Conservation (phyloP, 306 rosid genomes). For the Pyrus bretschneideri region DNA sequence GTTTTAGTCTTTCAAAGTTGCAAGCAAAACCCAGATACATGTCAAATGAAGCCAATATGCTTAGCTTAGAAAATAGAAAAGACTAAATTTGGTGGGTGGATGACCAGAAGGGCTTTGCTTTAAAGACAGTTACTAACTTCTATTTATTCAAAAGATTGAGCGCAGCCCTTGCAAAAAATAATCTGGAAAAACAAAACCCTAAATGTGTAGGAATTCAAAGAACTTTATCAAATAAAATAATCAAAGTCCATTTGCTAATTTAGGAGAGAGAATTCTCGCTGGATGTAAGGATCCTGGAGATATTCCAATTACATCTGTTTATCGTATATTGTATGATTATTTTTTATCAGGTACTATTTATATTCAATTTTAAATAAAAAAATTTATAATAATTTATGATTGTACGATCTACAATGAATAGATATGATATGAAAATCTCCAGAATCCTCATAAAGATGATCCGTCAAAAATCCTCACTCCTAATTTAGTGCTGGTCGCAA, state of each 20-base stretch:
- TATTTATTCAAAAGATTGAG: neutral
- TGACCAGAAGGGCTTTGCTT: constrained; percentile 15
- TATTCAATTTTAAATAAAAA: too few species aligned
- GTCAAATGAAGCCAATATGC: neutral
- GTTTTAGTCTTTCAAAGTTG: constrained; percentile 10
- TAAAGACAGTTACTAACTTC: constrained; percentile 6
- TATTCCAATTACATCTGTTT: fast-evolving
- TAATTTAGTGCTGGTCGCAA: constrained; percentile 1
- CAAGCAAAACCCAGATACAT: constrained; percentile 16
- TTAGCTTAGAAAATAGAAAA: constrained; percentile 18
- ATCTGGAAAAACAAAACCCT: constrained; percentile 24
- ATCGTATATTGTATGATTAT: too few species aligned
- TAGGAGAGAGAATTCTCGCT: neutral
- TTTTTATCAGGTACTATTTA: too few species aligned
- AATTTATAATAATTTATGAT: too few species aligned
- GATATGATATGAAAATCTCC: too few species aligned
- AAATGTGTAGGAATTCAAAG: constrained; percentile 9
- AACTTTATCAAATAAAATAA: neutral
- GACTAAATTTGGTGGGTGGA: constrained; percentile 24
- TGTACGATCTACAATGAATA: fast-evolving
- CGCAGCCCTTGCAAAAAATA: constrained; percentile 15
- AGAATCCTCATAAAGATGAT: too few species aligned
- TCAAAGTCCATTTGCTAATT: constrained; percentile 18
- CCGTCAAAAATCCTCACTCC: neutral
- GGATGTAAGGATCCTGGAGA: too few species aligned